phyloP scores from a whole-genome alignment of 495 filamentous ascomycete genomes.

The Podospora australis region DNA sequence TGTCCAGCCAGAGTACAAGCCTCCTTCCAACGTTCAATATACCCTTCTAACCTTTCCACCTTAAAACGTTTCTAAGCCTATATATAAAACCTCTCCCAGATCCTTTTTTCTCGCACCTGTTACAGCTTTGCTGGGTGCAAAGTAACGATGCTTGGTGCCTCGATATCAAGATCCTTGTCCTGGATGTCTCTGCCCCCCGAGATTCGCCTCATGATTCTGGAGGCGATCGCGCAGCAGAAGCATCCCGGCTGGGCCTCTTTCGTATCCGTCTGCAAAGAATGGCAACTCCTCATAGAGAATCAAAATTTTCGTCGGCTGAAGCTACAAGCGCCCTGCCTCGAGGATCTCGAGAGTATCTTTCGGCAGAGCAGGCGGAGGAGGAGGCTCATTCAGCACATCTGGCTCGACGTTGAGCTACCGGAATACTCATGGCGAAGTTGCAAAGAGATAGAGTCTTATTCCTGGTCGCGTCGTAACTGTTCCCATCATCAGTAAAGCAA shows the following conservation, averaged over 20 bases:
- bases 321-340: conserved; percentile 20
- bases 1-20: no score
- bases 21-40: no score
- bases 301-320: conserved; percentile 13
- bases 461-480: neutral
- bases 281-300: conserved; percentile 9
- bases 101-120: no score
- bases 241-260: conserved; percentile 3
- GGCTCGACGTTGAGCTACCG: conserved; percentile 16
- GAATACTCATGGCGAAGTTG: conserved; percentile 16
- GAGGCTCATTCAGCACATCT: conserved; percentile 18
- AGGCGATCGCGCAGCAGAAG: conserved; percentile 3
- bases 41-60: no score
- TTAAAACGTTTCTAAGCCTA: no score
- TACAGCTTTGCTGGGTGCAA: no score
- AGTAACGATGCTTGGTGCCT: no score
- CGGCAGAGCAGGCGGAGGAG: conserved; percentile 14
- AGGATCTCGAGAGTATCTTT: conserved; percentile 15
- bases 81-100: no score
- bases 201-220: conserved; percentile 4
- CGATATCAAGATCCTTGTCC: neutral
- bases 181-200: conserved; percentile 4
- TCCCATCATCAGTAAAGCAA: conserved; percentile 11
- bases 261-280: conserved; percentile 11
- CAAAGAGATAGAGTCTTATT: conserved; percentile 1